These are phyloP conservation scores for Astrothelium subdiscretum DNA, from an alignment of 495 filamentous ascomycete genomes.

Conservation along the genomic window DNA sequence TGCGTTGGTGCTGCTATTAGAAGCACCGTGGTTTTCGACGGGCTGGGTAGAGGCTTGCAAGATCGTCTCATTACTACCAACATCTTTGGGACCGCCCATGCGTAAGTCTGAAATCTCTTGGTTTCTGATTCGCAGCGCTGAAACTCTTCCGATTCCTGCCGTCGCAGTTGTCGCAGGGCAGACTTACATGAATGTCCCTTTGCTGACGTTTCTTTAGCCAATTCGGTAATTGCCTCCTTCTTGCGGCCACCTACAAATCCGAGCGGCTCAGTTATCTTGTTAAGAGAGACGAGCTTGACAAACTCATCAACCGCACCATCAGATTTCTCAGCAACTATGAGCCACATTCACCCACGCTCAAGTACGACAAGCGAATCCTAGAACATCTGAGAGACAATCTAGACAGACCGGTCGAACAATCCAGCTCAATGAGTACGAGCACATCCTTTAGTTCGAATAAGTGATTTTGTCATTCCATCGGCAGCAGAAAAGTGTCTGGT, in stretches of 20 bases:
- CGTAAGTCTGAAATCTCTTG: slow-evolving; percentile 50
- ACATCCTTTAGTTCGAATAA: not conserved
- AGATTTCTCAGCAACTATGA: slow-evolving; percentile 50
- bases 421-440: not conserved
- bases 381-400: not conserved
- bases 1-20: slow-evolving; percentile 65
- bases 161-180: no score
- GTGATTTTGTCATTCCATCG: no score
- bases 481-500: no score
- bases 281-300: slow-evolving; percentile 35
- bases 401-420: not conserved
- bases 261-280: slow-evolving; percentile 43
- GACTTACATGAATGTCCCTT: no score
- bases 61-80: slow-evolving; percentile 78
- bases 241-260: slow-evolving; percentile 64
- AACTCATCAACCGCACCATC: slow-evolving; percentile 55
- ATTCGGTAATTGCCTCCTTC: slow-evolving; percentile 90
- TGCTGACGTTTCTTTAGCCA: slow-evolving; percentile 50
- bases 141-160: no score
- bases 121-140: no score
- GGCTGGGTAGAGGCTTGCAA: slow-evolving; percentile 35
- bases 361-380: slow-evolving; percentile 56
- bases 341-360: slow-evolving; percentile 55
- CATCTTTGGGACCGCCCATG: slow-evolving; percentile 89
- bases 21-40: slow-evolving; percentile 81